Evolutionary conservation across 140 eudicot genomes (phyloP), one percentile per base, ranked within the genome.

Genomic region (Stevia rebaudiana): DNA sequence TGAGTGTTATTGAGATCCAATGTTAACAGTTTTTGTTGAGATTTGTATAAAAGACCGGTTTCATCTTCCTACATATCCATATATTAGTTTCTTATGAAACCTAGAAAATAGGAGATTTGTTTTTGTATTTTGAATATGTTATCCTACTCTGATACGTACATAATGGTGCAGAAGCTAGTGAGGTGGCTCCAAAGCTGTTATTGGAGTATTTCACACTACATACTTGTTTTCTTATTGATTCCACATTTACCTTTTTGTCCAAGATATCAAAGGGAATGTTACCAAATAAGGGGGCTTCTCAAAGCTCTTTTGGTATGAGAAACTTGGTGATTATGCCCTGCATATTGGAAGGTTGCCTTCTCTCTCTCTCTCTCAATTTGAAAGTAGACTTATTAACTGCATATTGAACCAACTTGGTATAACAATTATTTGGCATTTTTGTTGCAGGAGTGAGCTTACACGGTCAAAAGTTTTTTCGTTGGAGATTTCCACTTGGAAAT

Each of bases 151-250:
- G n/a, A n/a, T n/a, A 94, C 74, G 99, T 97, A 60, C 99, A 94
- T 59, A 94, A 94, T 76, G 99, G 99, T 37, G 81, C 85, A 36
- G 97, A 94, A 80, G 99, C 97, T 53, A 94, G 99, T 82, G 96
- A 88, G 54, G 80, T 83, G 95, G 95, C 95, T 21, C 88, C 96
- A 37, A 87, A 80, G 50, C 74, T 85, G 72, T 76, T 94, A 68
- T 64, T 88, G 71, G 95, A 94, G 81, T 94, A 88, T 72, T 84
- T 94, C 71, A 74, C 55, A 8, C 47, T 88, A 75, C 99, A 94
- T 74, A 82, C 89, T 0, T 88, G 73, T 73, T 94, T 94, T 72
- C 87, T 94, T 66, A 95, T 94, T 46, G 96, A 92, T 75, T 70
- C 83, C 41, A 69, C 95, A 8, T 85, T 83, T 67, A 82, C 95